Base-by-base conservation (phyloP, 768 basidiomycete genomes). In the Tephrocybe sp. region DNA sequence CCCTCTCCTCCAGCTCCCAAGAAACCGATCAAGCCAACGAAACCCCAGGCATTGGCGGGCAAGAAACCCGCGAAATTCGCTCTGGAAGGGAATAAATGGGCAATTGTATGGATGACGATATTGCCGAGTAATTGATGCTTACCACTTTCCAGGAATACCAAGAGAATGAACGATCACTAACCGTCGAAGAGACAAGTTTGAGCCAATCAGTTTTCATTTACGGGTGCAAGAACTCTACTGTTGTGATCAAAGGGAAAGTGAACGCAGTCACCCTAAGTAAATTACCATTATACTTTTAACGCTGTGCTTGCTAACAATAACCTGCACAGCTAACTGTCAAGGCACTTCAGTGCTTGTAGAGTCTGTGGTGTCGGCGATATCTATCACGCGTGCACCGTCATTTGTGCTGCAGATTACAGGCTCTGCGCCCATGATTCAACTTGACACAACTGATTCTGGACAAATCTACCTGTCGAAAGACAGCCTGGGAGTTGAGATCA, bases 381-480 rank as follows among this genome's bases (percentile, higher is more conserved):
- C 87, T 1, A 74, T 98, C 31, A 98, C 94, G 34, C 86, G 83
- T 55, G 97, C 93, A 0, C 93, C 94, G 1, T 97, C 93, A 1
- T 98, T 99, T 73, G 81, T 84, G 13, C 70, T 98, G 34, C 96
- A 99, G 68, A 85, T 99, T 57, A 90, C 87, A 2, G 96, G 96
- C 22, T 72, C 76, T 1, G 89, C 89, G 26, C 96, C 97, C 1
- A 98, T 93, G 56, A 83, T 99, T 51, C 91, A 95, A 61, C 70
- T 99, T 16, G 97, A 99, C 68, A 86, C 88, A 13, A 96, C 93
- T 12, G 97, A 98, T 68, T 91, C 89, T 6, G 97, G 97, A 5
- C 91, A 93, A 65, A 84, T 99, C 56, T 99, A 90, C 70, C 79
- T 99, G 31, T 94, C 92, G 19, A 88, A 86, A 62, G 83, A 80